A percentile compares a stretch with the other conserved stretches of the same genome.
Conservation (phyloP, 2,329 filamentous ascomycete species). For the Cadophora gregata region DNA sequence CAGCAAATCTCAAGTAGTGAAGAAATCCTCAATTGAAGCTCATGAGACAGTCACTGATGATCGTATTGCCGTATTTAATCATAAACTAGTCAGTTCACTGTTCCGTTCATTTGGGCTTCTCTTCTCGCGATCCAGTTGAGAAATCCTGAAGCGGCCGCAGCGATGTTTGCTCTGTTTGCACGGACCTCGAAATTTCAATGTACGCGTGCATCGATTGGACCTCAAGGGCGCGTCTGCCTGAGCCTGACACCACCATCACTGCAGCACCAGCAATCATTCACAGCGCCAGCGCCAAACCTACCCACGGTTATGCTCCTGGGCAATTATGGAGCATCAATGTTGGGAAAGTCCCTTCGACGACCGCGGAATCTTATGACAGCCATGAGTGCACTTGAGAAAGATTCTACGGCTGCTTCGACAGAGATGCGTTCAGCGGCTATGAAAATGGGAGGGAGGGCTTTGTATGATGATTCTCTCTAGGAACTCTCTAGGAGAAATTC, state of each 20-base stretch:
- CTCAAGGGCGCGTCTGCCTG: slow-evolving; percentile 38
- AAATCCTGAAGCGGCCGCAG: slow-evolving; percentile 9
- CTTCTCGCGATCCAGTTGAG: slow-evolving; percentile 27
- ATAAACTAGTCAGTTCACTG: background rate
- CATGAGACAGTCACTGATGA: background rate
- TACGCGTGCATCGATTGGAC: slow-evolving; percentile 28
- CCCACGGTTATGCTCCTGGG: slow-evolving; percentile 44
- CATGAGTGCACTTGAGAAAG: slow-evolving; percentile 32
- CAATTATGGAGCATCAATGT: slow-evolving; percentile 45
- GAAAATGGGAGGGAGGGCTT: slow-evolving; percentile 26
- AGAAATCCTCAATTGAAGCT: background rate
- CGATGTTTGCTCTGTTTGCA: slow-evolving; percentile 33
- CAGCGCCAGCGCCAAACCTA: slow-evolving; percentile 27
- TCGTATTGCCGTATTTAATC: background rate
- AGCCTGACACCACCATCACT: background rate
- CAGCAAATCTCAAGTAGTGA: background rate
- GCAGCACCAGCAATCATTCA: slow-evolving; percentile 15
- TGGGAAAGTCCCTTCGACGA: slow-evolving; percentile 39
- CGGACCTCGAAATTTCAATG: background rate
- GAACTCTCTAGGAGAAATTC: background rate
- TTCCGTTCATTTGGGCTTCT: background rate
- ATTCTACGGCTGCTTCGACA: slow-evolving; percentile 28
- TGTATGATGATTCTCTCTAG: slow-evolving; percentile 29
- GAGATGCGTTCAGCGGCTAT: slow-evolving; percentile 33
- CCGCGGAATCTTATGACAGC: slow-evolving; percentile 29